Percentiles rank a stretch among this genome's conserved stretches.
These are phyloP conservation scores for Thalassiosira profunda DNA, from an alignment of 108 stramenopile species.

Conservation along the genomic window DNA sequence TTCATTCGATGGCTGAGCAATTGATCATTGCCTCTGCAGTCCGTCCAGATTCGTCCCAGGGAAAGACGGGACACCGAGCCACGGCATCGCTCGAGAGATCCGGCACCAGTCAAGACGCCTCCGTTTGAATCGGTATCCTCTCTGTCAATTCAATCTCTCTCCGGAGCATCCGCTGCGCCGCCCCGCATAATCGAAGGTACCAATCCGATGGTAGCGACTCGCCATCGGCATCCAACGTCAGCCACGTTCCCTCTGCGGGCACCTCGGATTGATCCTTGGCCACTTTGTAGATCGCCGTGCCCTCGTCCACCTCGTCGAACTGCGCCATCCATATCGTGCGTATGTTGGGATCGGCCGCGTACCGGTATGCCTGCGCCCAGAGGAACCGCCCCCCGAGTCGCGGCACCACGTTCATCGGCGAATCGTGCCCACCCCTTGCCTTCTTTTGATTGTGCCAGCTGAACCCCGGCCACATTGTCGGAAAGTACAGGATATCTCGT, in stretches of 20 bases:
- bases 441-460: slow-evolving; percentile 36
- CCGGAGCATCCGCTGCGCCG: slow-evolving; percentile 32
- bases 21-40: too few relatives aligned
- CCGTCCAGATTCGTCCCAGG: too few relatives aligned
- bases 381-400: slow-evolving; percentile 43
- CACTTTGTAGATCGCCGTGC: slow-evolving; percentile 53
- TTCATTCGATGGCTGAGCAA: too few relatives aligned
- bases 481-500: slow-evolving; percentile 42
- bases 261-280: slow-evolving; percentile 4
- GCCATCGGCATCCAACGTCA: slow-evolving; percentile 46
- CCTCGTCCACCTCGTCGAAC: slow-evolving; percentile 57
- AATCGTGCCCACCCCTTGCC: not conserved
- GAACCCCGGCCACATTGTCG: slow-evolving; percentile 57
- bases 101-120: too few relatives aligned
- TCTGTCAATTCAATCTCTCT: slow-evolving; percentile 9
- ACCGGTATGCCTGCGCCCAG: slow-evolving; percentile 40
- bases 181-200: slow-evolving; percentile 47
- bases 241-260: slow-evolving; percentile 27
- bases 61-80: too few relatives aligned
- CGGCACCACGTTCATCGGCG: slow-evolving; percentile 34
- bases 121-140: slow-evolving; percentile 26
- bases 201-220: slow-evolving; percentile 38
- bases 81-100: too few relatives aligned
- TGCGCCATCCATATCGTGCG: slow-evolving; percentile 44
- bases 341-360: slow-evolving; percentile 9